Percentiles rank a stretch among this genome's conserved stretches.
Conservation (phyloP, 1,139 yeast species). For the Zygosaccharomyces pseudobailii region DNA sequence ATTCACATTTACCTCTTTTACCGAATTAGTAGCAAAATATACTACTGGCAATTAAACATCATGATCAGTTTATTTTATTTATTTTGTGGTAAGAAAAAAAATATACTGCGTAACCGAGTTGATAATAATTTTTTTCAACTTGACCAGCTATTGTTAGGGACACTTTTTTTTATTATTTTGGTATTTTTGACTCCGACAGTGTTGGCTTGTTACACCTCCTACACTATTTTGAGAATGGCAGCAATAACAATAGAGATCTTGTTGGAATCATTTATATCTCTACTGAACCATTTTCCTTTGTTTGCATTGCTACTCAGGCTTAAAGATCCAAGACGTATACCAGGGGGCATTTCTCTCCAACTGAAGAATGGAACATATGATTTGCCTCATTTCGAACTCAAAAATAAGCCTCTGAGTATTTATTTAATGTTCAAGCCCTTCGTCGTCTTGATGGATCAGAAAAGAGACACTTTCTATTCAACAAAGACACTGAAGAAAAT, state of each 20-base stretch:
- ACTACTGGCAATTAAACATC: slow-evolving; percentile 66
- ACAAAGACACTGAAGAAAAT: slow-evolving; percentile 38
- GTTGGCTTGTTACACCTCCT: slow-evolving; percentile 74
- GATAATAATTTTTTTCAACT: slow-evolving; percentile 80
- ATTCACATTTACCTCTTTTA: slow-evolving; percentile 75
- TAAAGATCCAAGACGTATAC: slow-evolving; percentile 79
- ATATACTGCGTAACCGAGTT: slow-evolving; percentile 75
- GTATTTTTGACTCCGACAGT: slow-evolving; percentile 82
- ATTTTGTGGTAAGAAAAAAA: slow-evolving; percentile 85
- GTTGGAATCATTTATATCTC: slow-evolving; percentile 58
- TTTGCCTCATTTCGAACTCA: slow-evolving; percentile 26
- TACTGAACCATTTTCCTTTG: slow-evolving; percentile 78
- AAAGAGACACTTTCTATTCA: slow-evolving; percentile 43
- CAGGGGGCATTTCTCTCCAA: slow-evolving; percentile 72
- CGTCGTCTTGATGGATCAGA: slow-evolving; percentile 37
- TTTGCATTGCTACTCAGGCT: slow-evolving; percentile 73
- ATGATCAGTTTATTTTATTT: slow-evolving; percentile 73
- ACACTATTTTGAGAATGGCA: slow-evolving; percentile 54
- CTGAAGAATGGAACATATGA: slow-evolving; percentile 13
- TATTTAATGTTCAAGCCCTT: slow-evolving; percentile 47
- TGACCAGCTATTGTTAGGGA: slow-evolving; percentile 85
- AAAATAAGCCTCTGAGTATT: slow-evolving; percentile 43
- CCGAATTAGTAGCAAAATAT: slow-evolving; percentile 71
- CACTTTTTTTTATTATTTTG: slow-evolving; percentile 75
- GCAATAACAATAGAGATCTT: slow-evolving; percentile 48